These are phyloP conservation scores for Melastoma malabathricum DNA, from an alignment of 345 rosid species.

Conservation along the genomic window DNA sequence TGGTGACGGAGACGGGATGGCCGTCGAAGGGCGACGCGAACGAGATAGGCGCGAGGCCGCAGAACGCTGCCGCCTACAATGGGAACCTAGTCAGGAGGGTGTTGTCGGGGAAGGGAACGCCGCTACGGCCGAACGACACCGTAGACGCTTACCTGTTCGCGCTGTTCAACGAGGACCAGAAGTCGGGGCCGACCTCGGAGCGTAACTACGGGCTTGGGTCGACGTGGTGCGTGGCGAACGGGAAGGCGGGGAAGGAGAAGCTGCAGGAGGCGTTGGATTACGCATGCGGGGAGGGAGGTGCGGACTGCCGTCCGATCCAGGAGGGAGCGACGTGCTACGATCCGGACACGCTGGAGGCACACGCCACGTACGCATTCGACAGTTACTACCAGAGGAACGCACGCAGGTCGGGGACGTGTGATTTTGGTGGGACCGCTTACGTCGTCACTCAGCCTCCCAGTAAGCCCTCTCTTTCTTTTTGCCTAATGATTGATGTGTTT, in stretches of 20 bases:
- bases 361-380: conserved; percentile 84
- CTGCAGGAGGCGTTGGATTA: conserved; percentile 58
- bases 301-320: conserved; percentile 79
- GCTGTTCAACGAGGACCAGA: conserved; percentile 74
- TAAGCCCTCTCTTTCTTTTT: conserved; percentile 6
- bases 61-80: conserved; percentile 76
- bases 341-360: conserved; percentile 55
- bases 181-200: conserved; percentile 80
- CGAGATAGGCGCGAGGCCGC: conserved; percentile 53
- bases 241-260: conserved; percentile 20
- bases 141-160: conserved; percentile 72
- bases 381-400: conserved; percentile 72
- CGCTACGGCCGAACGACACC: conserved; percentile 50
- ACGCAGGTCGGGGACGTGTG: conserved; percentile 52
- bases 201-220: conserved; percentile 72
- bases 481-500: no score
- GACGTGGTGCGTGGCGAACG: conserved; percentile 86
- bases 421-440: conserved; percentile 56
- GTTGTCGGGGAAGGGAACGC: conserved; percentile 64
- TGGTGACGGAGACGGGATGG: conserved; percentile 90
- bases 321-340: conserved; percentile 48
- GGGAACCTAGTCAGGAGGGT: conserved; percentile 62
- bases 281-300: conserved; percentile 87
- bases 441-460: conserved; percentile 67
- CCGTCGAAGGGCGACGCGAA: conserved; percentile 77